Evolutionary conservation across 2,329 filamentous ascomycete species (phyloP), one percentile per base, ranked within the genome.

Genomic region (Lecanicillium sp.): DNA sequence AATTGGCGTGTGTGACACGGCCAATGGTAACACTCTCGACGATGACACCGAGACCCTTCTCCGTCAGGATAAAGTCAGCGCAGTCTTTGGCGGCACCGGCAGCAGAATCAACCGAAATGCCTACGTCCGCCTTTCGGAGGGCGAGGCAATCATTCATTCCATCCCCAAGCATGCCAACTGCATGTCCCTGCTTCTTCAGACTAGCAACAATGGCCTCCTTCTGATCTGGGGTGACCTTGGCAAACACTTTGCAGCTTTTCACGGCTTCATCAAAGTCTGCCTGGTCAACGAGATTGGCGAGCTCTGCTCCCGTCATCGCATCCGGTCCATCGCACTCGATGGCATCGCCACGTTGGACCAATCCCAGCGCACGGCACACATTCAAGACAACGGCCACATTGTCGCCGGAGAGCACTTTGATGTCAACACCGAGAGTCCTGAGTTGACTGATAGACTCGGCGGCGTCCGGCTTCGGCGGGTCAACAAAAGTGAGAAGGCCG

Each of bases 71-170:
- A 21, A 62, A 43, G 20, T 62, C 59, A 3, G 60, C 59, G 15
- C 57, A 59, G 47, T 62, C 60, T 37, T 62, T 62, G 37, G 59
- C 59, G 1, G 58, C 57, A 12, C 55, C 55, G 5, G 58, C 56
- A 7, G 58, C 59, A n/a, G 58, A 60, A 39, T 62, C 57, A 5
- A 61, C 60, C 14, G 60, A 62, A 32, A 62, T 60, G 14, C 60
- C 59, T 1, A 60, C 60, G 19, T 62, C 59, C 7, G 58, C 52
- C 17, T 50, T 52, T 1, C 58, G 51, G 37, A 62, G 54, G 4
- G 60, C 60, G 14, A 62, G 54, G 49, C 59, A 61, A 49, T 62
- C 60, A 39, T 62, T 62, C 52, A 62, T 57, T 20, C 60, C 60
- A 36, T 62, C 60, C 4, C 60, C 60, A 14, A 60, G 51, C 58